Percentiles rank a stretch among this genome's conserved stretches.
These are phyloP conservation scores for Podospora bellae-mahoneyi DNA, from an alignment of 495 filamentous ascomycete species.

Conservation along the genomic window DNA sequence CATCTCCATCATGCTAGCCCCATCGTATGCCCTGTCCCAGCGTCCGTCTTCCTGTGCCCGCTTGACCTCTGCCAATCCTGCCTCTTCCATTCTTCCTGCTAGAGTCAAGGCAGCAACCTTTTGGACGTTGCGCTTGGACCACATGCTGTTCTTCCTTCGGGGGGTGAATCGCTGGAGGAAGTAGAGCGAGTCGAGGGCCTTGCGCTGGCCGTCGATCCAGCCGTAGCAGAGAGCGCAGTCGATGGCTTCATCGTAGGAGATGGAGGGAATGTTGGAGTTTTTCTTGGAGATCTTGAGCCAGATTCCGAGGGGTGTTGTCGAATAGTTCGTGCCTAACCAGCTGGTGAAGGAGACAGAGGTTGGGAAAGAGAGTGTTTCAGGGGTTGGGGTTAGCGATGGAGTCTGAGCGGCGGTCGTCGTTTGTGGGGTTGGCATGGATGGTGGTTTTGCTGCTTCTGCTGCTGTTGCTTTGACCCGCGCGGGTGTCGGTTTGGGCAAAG, in stretches of 20 bases:
- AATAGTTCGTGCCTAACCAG: slow-evolving; percentile 44
- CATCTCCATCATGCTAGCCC: slow-evolving; percentile 41
- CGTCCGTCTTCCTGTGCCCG: slow-evolving; percentile 54
- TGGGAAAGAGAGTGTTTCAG: slow-evolving; percentile 18
- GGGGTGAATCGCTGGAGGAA: slow-evolving; percentile 55
- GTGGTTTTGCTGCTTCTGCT: background rate
- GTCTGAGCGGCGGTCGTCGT: background rate
- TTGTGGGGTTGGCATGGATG: background rate
- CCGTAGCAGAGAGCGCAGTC: slow-evolving; percentile 56
- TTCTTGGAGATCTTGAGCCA: slow-evolving; percentile 57
- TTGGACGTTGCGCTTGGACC: slow-evolving; percentile 49
- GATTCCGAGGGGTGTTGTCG: slow-evolving; percentile 39
- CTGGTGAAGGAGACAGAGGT: background rate
- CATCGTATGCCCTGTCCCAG: slow-evolving; percentile 54
- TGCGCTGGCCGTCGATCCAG: slow-evolving; percentile 58
- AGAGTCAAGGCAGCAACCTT: slow-evolving; percentile 42
- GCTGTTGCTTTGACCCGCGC: background rate
- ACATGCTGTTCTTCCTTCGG: slow-evolving; percentile 50
- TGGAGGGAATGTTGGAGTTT: slow-evolving; percentile 38
- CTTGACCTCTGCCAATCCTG: slow-evolving; percentile 48
- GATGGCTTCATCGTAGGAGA: slow-evolving; percentile 52
- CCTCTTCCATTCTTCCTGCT: slow-evolving; percentile 45
- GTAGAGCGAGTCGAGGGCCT: slow-evolving; percentile 38
- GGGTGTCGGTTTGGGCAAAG: background rate
- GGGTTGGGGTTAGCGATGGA: background rate